Percentiles rank a stretch among this genome's conserved stretches.
phyloP scores from a whole-genome alignment of 306 rosid species.

The Myrica gale region DNA sequence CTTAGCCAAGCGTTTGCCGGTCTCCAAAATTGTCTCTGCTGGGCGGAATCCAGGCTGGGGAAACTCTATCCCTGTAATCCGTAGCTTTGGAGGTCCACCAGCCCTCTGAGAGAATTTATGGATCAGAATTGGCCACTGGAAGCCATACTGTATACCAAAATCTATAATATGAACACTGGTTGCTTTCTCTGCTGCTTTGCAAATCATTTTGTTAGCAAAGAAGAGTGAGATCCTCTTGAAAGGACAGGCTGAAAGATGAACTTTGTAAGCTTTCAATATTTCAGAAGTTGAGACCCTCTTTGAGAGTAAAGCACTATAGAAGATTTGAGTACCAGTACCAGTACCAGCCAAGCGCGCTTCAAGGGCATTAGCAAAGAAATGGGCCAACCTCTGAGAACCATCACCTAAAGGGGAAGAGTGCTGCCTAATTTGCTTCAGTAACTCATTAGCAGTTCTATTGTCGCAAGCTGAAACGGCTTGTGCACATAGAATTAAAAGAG shows the following conservation, averaged over 20 bases:
- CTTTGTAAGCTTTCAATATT: constrained; percentile 52
- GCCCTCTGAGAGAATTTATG: constrained; percentile 41
- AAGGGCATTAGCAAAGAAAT: constrained; percentile 65
- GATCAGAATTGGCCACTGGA: constrained; percentile 76
- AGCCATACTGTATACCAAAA: constrained; percentile 74
- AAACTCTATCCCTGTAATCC: constrained; percentile 72
- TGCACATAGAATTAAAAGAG: constrained; percentile 66
- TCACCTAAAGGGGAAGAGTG: constrained; percentile 62
- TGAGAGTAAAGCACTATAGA: constrained; percentile 9
- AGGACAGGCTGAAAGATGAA: constrained; percentile 47
- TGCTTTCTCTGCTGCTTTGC: constrained; percentile 40
- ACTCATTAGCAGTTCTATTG: constrained; percentile 50
- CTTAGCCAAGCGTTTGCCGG: constrained; percentile 64
- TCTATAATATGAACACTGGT: constrained; percentile 58
- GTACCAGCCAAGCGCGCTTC: constrained; percentile 55
- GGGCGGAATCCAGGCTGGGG: constrained; percentile 92
- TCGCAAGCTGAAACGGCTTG: constrained; percentile 63
- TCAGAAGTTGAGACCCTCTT: constrained; percentile 40
- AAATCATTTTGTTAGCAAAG: constrained; percentile 41
- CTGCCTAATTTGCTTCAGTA: constrained; percentile 58
- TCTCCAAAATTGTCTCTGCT: constrained; percentile 62
- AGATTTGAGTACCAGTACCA: constrained; percentile 31
- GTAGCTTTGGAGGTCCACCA: constrained; percentile 47
- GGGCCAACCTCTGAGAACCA: constrained; percentile 66
- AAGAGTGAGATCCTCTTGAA: constrained; percentile 51